phyloP scores from a whole-genome alignment of 2,329 filamentous ascomycete species.

The Trichoderma sp. region DNA sequence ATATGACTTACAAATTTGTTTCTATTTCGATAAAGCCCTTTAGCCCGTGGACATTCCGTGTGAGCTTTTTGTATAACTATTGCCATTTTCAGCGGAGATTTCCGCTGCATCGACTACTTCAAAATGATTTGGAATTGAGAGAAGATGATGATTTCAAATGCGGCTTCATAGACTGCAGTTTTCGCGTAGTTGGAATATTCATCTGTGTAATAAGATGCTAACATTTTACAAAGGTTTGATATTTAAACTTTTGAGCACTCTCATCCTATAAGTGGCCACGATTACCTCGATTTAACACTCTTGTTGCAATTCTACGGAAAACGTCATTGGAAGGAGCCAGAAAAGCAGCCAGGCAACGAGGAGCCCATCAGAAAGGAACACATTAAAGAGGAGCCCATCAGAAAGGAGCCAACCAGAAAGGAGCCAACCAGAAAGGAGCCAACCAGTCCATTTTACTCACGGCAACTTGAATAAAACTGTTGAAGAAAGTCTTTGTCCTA shows the following conservation, averaged over 20 bases:
- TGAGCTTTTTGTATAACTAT: not conserved
- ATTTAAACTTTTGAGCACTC: not conserved
- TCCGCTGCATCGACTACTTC: not conserved
- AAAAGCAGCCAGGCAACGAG: too few relatives aligned
- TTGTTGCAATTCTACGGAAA: not conserved
- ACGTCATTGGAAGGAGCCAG: not conserved
- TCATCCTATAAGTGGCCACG: not conserved
- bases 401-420: too few relatives aligned
- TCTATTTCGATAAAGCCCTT: not conserved
- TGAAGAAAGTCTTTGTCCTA: not conserved
- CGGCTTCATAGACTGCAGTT: not conserved
- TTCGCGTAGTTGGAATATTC: not conserved
- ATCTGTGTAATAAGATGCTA: not conserved
- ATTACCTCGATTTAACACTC: not conserved
- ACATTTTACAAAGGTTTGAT: not conserved
- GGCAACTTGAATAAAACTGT: rapidly evolving
- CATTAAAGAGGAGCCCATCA: too few relatives aligned
- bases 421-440: too few relatives aligned
- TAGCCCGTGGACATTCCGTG: not conserved
- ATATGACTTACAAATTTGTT: not conserved
- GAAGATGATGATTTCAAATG: not conserved
- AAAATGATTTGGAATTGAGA: not conserved
- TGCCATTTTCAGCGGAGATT: not conserved
- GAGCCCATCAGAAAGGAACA: too few relatives aligned
- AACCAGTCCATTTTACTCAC: not conserved